Base-by-base conservation (phyloP, 331 rosid species). In the Quercus lobata region DNA sequence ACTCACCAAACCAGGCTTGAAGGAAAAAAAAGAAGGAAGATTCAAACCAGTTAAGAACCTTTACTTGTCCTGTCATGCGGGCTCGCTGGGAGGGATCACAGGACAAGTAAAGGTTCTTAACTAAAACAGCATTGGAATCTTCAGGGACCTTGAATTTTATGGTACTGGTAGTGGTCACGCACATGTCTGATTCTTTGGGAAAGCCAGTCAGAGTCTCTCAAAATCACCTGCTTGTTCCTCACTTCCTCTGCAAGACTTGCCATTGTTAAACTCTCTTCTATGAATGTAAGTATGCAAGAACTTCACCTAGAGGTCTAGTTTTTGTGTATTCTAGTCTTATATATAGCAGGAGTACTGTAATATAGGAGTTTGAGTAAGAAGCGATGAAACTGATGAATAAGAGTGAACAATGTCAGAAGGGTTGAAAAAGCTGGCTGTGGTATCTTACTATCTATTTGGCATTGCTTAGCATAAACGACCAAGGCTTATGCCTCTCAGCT, bases 61-160 rank as follows among this genome's bases (percentile, higher is more conserved):
- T n/a, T n/a, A n/a, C n/a, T n/a, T n/a, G n/a, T n/a, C n/a, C n/a
- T 6, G n/a, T 80, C 84, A 80, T 84, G 4, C 30, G 71, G 56
- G 54, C 73, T 17, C 75, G 82, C 87, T 80, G 81, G 86, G 19
- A 34, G 17, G 88, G 84, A 85, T 85, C 88, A 56, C 88, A 85
- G 27, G 88, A 85, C 68, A 85, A 85, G 78, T 72, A 85, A 25
- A 83, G 61, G 61, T 80, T 86, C 79, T 83, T 83, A 30, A 86
- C 79, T 37, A 83, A 68, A 74, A 86, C 55, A 3, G 73, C 81
- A 52, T 77, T 25, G 55, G 84, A 83, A 61, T 77, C 85, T 60
- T 80, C 37, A 73, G 85, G 85, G 80, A 80, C 73, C 74, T 80
- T 62, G 19, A 83, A 83, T 49, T 83, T 83, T n/a, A 80, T 80